Conservation (phyloP, 768 basidiomycete species). For the Arthromyces matolae region DNA sequence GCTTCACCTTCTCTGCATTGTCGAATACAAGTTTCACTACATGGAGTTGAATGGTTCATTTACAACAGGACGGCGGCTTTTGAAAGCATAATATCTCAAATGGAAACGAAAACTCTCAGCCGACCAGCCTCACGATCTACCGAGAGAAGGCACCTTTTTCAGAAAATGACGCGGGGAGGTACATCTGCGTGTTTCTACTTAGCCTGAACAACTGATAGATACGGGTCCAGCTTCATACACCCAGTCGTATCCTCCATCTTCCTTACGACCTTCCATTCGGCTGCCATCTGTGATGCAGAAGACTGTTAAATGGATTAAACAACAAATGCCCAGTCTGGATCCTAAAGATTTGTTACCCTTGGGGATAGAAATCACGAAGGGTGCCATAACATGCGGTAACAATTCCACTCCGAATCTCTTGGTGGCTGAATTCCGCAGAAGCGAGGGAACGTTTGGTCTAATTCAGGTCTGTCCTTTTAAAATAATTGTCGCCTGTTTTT, state of each 20-base stretch:
- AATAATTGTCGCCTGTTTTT: background rate
- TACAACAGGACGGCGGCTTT: slow-evolving; percentile 89
- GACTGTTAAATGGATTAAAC: slow-evolving; percentile 47
- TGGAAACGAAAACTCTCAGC: slow-evolving; percentile 43
- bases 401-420: slow-evolving; percentile 78
- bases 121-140: slow-evolving; percentile 35
- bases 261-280: slow-evolving; percentile 23
- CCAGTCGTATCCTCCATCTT: slow-evolving; percentile 30
- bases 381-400: slow-evolving; percentile 84
- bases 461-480: slow-evolving; percentile 63
- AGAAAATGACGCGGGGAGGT: slow-evolving; percentile 42
- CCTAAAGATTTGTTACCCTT: slow-evolving; percentile 85
- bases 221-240: slow-evolving; percentile 23
- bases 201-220: background rate
- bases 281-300: slow-evolving; percentile 38
- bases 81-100: slow-evolving; percentile 79
- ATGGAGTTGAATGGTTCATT: slow-evolving; percentile 91
- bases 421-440: slow-evolving; percentile 76
- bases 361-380: slow-evolving; percentile 73
- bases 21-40: slow-evolving; percentile 72
- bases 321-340: slow-evolving; percentile 68
- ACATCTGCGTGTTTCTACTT: slow-evolving; percentile 1
- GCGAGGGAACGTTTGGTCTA: slow-evolving; percentile 76
- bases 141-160: slow-evolving; percentile 34
- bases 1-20: slow-evolving; percentile 51